These are phyloP conservation scores for Protea cynaroides DNA, from an alignment of 164 flowering plant genomes.

Conservation along the genomic window DNA sequence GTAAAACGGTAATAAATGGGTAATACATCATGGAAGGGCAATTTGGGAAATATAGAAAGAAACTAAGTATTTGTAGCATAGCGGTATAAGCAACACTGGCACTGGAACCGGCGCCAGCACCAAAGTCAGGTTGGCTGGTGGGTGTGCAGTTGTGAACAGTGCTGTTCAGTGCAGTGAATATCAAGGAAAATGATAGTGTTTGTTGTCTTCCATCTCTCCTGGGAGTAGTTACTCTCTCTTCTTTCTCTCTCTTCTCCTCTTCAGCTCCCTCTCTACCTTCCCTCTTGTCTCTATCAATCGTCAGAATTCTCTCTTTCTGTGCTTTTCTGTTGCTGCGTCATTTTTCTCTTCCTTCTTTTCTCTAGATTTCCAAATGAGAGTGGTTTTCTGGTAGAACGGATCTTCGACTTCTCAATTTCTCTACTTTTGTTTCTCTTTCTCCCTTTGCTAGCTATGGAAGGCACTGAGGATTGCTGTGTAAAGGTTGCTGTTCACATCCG, in stretches of 20 bases:
- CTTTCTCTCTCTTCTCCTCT: background rate
- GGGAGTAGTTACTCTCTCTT: conserved; percentile 14
- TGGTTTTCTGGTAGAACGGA: too few relatives aligned
- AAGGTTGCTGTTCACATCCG: conserved; percentile 91
- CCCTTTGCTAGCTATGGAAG: conserved; percentile 17
- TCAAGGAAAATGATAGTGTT: conserved; percentile 61
- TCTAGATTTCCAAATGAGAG: too few relatives aligned
- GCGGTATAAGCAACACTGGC: conserved; percentile 10
- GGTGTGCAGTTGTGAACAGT: too few relatives aligned
- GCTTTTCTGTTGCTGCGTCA: too few relatives aligned
- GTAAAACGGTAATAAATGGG: too few relatives aligned
- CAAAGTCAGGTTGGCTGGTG: conserved; percentile 11
- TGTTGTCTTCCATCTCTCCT: conserved; percentile 24
- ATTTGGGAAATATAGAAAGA: conserved; percentile 38
- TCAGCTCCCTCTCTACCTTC: background rate
- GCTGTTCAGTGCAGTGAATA: conserved; percentile 33
- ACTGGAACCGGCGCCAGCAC: conserved; percentile 4
- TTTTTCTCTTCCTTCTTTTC: conserved; percentile 1
- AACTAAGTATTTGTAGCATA: too few relatives aligned
- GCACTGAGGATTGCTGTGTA: conserved; percentile 79
- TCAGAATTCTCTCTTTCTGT: background rate
- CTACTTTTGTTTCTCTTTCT: conserved; percentile 13
- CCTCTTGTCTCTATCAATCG: too few relatives aligned
- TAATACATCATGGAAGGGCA: conserved; percentile 17
- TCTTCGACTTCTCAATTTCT: background rate